phyloP scores from a whole-genome alignment of 2,329 filamentous ascomycete genomes.

The Neonectria sp. region DNA sequence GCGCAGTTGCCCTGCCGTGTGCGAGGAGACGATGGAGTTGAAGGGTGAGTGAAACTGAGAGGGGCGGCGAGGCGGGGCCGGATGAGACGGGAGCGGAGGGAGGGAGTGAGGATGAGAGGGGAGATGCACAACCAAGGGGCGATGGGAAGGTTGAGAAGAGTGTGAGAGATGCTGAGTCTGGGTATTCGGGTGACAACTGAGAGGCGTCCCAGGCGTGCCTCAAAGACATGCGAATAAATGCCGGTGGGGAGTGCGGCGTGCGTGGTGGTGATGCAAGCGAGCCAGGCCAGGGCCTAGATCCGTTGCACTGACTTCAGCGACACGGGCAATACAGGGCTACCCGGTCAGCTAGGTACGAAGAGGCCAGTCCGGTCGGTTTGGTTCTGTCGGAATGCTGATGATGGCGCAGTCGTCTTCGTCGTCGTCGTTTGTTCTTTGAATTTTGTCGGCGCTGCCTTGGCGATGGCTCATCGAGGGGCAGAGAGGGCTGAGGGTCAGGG shows the following conservation, averaged over 20 bases:
- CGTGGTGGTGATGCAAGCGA: slow-evolving; percentile 51
- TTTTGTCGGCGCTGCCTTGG: slow-evolving; percentile 7
- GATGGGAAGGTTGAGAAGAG: slow-evolving; percentile 30
- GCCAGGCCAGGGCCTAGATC: slow-evolving; percentile 50
- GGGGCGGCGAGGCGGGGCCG: slow-evolving; percentile 33
- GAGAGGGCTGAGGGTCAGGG: slow-evolving; percentile 14
- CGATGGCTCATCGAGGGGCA: slow-evolving; percentile 20
- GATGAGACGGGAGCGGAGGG: slow-evolving; percentile 40
- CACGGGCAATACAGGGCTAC: slow-evolving; percentile 30
- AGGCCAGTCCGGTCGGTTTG: neutral
- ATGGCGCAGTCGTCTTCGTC: slow-evolving; percentile 16
- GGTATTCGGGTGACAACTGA: slow-evolving; percentile 41
- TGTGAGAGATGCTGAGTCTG: slow-evolving; percentile 38
- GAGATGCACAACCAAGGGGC: slow-evolving; percentile 24
- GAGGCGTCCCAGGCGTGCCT: slow-evolving; percentile 44
- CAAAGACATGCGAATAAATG: slow-evolving; percentile 45
- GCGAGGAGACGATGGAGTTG: slow-evolving; percentile 40
- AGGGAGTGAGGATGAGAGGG: slow-evolving; percentile 27
- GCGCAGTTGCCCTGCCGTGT: slow-evolving; percentile 34
- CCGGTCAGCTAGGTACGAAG: neutral
- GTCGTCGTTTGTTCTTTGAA: neutral
- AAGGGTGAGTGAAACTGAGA: slow-evolving; percentile 23
- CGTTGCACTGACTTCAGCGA: slow-evolving; percentile 42
- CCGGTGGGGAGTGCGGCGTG: slow-evolving; percentile 47
- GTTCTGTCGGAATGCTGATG: slow-evolving; percentile 8